These are phyloP conservation scores for Penicillium fuscoglaucum DNA, from an alignment of 2,329 filamentous ascomycete species.

Conservation along the genomic window DNA sequence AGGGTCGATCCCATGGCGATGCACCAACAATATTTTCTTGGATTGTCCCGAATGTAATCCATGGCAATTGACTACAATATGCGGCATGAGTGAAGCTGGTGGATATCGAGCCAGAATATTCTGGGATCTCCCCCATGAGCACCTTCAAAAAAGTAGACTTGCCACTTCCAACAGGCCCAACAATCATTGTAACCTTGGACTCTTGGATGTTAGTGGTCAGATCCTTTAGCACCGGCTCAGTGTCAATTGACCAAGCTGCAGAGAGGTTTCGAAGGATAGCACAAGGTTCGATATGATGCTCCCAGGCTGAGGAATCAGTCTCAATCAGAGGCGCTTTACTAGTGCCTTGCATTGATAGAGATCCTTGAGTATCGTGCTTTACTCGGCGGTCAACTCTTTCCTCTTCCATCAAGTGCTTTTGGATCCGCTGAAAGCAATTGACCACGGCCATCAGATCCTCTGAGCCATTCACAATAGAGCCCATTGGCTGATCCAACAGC, in stretches of 20 bases:
- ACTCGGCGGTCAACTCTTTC: conserved; percentile 17
- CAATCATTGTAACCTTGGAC: conserved; percentile 18
- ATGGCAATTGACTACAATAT: conserved; percentile 24
- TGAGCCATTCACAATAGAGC: conserved; percentile 15
- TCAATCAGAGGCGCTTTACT: conserved; percentile 1
- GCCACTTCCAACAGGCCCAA: conserved; percentile 23
- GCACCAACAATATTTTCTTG: conserved; percentile 18
- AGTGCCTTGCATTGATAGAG: background rate
- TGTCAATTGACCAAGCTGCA: conserved; percentile 17
- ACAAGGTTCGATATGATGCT: background rate
- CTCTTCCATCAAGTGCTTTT: conserved; percentile 17
- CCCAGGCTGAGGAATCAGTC: background rate
- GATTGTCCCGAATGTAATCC: conserved; percentile 21
- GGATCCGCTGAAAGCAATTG: conserved; percentile 25
- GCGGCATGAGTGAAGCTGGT: conserved; percentile 17
- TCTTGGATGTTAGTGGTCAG: conserved; percentile 13
- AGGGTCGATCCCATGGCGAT: conserved; percentile 13
- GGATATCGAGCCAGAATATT: conserved; percentile 16
- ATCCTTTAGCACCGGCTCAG: conserved; percentile 15
- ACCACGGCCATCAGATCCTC: conserved; percentile 20
- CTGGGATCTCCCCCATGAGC: conserved; percentile 18
- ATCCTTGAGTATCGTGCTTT: background rate
- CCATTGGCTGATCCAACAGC: conserved; percentile 20
- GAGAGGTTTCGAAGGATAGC: conserved; percentile 11
- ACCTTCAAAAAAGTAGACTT: conserved; percentile 23